These are phyloP conservation scores for Malassezia equina DNA, from an alignment of 1,284 basidiomycete genomes.

Conservation along the genomic window DNA sequence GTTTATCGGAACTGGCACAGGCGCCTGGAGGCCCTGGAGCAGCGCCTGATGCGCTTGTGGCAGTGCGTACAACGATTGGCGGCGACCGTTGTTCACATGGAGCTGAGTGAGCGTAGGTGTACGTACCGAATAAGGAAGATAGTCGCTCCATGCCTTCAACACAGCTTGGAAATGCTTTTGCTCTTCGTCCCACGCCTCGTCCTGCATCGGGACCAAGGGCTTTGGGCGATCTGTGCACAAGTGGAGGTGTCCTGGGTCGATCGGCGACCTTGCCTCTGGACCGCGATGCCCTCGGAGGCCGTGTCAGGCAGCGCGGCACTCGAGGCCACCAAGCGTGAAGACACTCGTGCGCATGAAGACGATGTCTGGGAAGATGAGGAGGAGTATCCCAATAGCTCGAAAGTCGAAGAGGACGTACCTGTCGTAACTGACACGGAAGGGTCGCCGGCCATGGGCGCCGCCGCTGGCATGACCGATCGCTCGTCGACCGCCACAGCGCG, in stretches of 20 bases:
- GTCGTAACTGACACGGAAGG: neutral
- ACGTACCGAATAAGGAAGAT: slow-evolving; percentile 30
- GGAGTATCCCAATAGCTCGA: neutral
- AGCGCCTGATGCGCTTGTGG: slow-evolving; percentile 34
- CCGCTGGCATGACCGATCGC: too few species aligned
- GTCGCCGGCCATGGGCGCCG: neutral
- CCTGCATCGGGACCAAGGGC: neutral
- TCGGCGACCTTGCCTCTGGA: neutral
- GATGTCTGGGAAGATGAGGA: slow-evolving; percentile 17
- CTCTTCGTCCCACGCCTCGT: slow-evolving; percentile 19
- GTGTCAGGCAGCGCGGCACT: neutral
- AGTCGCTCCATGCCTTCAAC: slow-evolving; percentile 37
- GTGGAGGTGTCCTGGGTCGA: neutral
- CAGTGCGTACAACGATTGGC: slow-evolving; percentile 30
- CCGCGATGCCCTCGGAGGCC: neutral
- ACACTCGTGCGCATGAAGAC: neutral
- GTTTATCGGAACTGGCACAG: slow-evolving; percentile 10
- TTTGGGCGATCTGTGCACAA: neutral
- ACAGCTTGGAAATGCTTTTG: slow-evolving; percentile 38
- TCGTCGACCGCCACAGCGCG: too few species aligned
- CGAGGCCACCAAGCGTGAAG: neutral
- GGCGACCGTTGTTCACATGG: slow-evolving; percentile 30
- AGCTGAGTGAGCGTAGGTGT: slow-evolving; percentile 14
- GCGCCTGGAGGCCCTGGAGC: slow-evolving; percentile 25
- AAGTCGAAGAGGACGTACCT: neutral